Percentiles rank a stretch among this genome's conserved stretches.
phyloP scores from a whole-genome alignment of 179 eudicot species.

The Heliamphora pulchella region DNA sequence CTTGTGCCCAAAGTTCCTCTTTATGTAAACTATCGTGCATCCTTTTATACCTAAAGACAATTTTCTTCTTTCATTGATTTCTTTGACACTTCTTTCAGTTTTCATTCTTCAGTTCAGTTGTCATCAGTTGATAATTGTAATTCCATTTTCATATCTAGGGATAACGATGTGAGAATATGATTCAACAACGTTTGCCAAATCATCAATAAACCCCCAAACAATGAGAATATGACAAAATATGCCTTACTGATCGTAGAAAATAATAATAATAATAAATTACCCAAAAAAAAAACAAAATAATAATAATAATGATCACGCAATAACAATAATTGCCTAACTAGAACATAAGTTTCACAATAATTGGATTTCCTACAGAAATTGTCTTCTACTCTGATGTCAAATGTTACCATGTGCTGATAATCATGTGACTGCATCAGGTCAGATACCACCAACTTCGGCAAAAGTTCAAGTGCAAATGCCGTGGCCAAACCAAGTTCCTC shows the following conservation, averaged over 20 bases:
- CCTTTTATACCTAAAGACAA: background rate
- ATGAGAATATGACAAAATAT: background rate
- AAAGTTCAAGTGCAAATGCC: constrained; percentile 36
- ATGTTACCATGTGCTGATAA: constrained; percentile 20
- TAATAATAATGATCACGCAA: background rate
- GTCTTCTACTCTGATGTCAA: background rate
- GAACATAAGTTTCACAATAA: background rate
- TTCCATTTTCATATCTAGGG: background rate
- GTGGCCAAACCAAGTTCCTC: constrained; percentile 50
- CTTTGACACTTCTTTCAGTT: background rate
- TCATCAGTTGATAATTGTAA: background rate
- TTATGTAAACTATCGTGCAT: background rate
- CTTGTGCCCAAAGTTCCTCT: background rate
- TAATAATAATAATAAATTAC: background rate
- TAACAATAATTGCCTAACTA: no score
- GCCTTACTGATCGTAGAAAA: background rate
- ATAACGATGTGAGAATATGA: background rate
- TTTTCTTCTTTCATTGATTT: background rate
- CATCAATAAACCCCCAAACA: background rate
- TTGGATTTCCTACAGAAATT: background rate
- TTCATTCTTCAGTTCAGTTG: background rate
- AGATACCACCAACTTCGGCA: constrained; percentile 24
- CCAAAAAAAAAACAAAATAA: no score
- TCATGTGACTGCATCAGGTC: constrained; percentile 24
- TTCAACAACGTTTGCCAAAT: background rate